Conservation (phyloP, 2,329 filamentous ascomycete genomes). For the Calonectria henricotiae region DNA sequence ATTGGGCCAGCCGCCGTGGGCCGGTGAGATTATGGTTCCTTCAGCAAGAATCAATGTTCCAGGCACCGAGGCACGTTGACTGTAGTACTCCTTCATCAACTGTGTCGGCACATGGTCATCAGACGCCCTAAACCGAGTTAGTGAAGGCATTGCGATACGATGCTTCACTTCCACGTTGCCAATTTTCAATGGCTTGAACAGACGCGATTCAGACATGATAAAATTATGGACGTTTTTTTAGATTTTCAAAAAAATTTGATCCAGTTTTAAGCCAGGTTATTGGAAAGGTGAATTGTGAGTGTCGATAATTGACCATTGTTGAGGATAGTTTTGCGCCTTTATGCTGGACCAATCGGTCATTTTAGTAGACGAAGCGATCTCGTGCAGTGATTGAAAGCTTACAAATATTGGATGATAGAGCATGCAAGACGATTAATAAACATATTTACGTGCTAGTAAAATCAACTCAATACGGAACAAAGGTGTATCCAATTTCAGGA, state of each 20-base stretch:
- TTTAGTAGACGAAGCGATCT: no score
- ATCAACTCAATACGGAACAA: background rate
- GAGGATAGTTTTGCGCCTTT: no score
- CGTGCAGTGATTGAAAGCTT: background rate
- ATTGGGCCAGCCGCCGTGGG: conserved; percentile 58
- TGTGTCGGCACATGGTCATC: conserved; percentile 54
- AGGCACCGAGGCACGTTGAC: conserved; percentile 61
- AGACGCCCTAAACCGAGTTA: conserved; percentile 69
- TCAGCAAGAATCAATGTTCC: conserved; percentile 65
- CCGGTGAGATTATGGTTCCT: conserved; percentile 61
- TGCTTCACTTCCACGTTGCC: conserved; percentile 61
- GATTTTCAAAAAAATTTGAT: background rate
- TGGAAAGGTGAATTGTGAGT: background rate
- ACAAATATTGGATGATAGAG: background rate
- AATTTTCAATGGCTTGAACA: conserved; percentile 64
- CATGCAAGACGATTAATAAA: no score
- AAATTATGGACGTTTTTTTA: background rate
- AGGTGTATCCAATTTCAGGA: background rate
- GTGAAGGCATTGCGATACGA: conserved; percentile 70
- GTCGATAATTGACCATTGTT: no score
- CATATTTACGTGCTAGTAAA: no score
- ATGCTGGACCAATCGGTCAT: no score
- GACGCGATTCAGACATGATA: conserved; percentile 48
- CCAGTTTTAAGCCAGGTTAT: background rate
- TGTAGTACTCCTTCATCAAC: conserved; percentile 65